Evolutionary conservation across 176 grass and related monocot species (phyloP), one percentile per base, ranked within the genome.

Genomic region (Chloris gayana): DNA sequence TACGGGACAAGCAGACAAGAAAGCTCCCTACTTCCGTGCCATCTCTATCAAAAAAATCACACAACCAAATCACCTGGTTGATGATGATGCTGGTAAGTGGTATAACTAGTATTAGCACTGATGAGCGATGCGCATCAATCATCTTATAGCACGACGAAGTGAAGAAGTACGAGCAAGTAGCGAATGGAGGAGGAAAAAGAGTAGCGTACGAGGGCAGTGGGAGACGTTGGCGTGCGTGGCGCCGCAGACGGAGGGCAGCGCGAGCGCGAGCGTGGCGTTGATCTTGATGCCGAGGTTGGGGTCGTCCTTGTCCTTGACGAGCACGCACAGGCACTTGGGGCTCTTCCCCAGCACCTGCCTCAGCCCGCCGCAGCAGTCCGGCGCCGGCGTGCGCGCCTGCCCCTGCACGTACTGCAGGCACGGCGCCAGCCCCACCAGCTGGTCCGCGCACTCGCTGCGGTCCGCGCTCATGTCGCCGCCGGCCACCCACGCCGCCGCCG

Each of bases 371-470:
- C 95, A 98, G 87, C 95, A 99, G 85, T 95, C 96, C 7, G 96
- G 93, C 46, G 96, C 83, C 73, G 96, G 96, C 41, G 84, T 42
- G 3, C 47, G 69, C 0, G 96, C 87, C 78, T 66, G 65, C 17
- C 90, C 93, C 71, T 99, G 90, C 64, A 95, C 90, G 84, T 93
- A 99, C 18, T 89, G 72, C n/a, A 99, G 87, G 83, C 96, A 99
- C 57, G 96, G 84, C 63, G 93, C 90, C 75, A 99, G 82, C 4
- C 81, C 86, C 46, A 95, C 74, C 72, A 99, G 84, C 71, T 88
- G 83, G 42, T 89, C 84, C 64, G 90, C 88, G 86, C 96, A 99
- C 86, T 95, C 92, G 41, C 29, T 80, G 26, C 81, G 68, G 88
- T 99, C 96, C 57, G 86, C 82, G 32, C 45, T 78, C 56, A 89